Percentiles rank a stretch among this genome's conserved stretches.
Conservation (phyloP, 495 filamentous ascomycete species). For the Penicillium daleae region DNA sequence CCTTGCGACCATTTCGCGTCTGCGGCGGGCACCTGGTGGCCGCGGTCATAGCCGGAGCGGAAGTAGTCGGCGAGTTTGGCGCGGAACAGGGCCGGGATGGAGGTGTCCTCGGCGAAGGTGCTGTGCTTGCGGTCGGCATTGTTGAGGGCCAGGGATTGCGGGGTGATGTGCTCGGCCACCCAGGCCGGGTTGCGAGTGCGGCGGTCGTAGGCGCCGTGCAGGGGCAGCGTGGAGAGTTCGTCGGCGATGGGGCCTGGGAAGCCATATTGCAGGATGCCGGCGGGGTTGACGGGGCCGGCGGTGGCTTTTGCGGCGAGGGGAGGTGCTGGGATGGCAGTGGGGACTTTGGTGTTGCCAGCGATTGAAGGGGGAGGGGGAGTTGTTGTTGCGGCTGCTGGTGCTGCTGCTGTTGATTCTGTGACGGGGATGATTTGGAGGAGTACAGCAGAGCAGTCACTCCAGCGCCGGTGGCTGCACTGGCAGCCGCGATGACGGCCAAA, state of each 20-base stretch:
- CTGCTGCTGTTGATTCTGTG: constrained; percentile 26
- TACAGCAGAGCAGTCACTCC: constrained; percentile 80
- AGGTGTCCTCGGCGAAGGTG: constrained; percentile 77
- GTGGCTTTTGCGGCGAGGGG: constrained; percentile 43
- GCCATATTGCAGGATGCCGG: constrained; percentile 93
- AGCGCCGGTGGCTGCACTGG: constrained; percentile 86
- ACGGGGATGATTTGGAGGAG: constrained; percentile 59
- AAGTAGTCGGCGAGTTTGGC: constrained; percentile 90
- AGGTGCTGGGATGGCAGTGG: constrained; percentile 42
- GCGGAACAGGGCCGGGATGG: constrained; percentile 83
- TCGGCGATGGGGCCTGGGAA: constrained; percentile 92
- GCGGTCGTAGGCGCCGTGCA: constrained; percentile 88
- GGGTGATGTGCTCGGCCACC: constrained; percentile 97
- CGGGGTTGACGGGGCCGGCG: constrained; percentile 71
- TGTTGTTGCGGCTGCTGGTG: constrained; percentile 41
- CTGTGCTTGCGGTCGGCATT: constrained; percentile 85
- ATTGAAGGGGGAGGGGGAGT: constrained; percentile 44
- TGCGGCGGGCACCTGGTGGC: constrained; percentile 88
- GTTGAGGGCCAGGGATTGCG: constrained; percentile 72
- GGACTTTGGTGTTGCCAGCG: constrained; percentile 26
- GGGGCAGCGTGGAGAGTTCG: constrained; percentile 69
- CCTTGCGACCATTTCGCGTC: constrained; percentile 94
- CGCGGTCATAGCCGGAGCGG: constrained; percentile 78
- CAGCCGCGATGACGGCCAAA: constrained; percentile 83
- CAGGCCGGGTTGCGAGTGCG: constrained; percentile 90